Base-by-base conservation (phyloP, 306 rosid species). In the Malus sylvestris region DNA sequence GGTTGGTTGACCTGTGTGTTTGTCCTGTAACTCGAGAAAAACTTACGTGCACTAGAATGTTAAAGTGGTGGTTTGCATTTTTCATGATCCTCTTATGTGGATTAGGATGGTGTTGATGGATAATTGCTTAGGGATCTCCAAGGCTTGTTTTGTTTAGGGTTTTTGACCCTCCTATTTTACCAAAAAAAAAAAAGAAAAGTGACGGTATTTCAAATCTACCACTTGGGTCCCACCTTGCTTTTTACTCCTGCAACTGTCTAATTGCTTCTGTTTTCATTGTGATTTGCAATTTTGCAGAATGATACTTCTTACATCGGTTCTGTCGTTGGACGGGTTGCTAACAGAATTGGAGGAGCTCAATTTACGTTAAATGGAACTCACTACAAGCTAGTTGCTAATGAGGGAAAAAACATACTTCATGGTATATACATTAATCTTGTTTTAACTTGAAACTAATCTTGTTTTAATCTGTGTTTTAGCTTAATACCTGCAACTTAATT, bases 311-410 rank as follows among this genome's bases (percentile, higher is more conserved):
- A 86, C 64, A 71, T 94, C 46, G 98, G 96, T 49, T 88, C 96
- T 2, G 73, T 87, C 27, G 93, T 94, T 32, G 98, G 98, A 68
- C 59, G 98, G 32, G 89, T 91, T 68, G 98, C 98, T 6, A 94
- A 91, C 76, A 86, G 98, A 84, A 86, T 91, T 25, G 94, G 91
- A 10, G 93, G 96, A 14, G 97, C 98, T 32, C 87, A 86, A 55
- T 94, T 94, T 77, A 87, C 80, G 59, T 73, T 89, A 44, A 73
- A 91, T 19, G 91, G 97, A 74, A 82, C 70, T 33, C 88, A 76
- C 44, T 91, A 87, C 83, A 91, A 88, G 83, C 64, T 94, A 74
- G 81, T 84, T 78, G 87, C 94, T 38, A 94, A 94, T 79, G 90
- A 83, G 53, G 91, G 90, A 70, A 91, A 92, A 70, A 91, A 89